Conservation (phyloP, 495 filamentous ascomycete species). For the Trypethelium eluteriae region DNA sequence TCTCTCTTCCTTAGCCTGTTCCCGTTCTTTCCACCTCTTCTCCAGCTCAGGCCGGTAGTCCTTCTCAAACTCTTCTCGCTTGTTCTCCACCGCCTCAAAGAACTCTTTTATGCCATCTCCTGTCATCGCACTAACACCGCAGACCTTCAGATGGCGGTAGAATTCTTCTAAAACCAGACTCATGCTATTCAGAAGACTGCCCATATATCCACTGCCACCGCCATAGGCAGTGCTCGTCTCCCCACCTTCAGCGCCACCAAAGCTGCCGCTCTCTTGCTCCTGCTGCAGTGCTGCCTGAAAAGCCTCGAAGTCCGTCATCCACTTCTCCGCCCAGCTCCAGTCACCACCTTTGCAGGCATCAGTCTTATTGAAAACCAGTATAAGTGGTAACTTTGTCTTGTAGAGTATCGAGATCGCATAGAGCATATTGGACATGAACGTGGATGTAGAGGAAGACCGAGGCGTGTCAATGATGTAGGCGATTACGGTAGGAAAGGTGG, state of each 20-base stretch:
- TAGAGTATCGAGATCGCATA: slow-evolving; percentile 97
- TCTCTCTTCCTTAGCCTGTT: slow-evolving; percentile 58
- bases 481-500: slow-evolving; percentile 88
- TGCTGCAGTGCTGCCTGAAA: slow-evolving; percentile 78
- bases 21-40: slow-evolving; percentile 62
- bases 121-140: slow-evolving; percentile 88
- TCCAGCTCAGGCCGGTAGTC: slow-evolving; percentile 93
- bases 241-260: slow-evolving; percentile 64
- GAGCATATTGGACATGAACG: slow-evolving; percentile 99
- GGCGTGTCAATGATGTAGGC: slow-evolving; percentile 98
- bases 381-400: slow-evolving; percentile 97
- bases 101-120: slow-evolving; percentile 88
- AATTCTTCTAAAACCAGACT: slow-evolving; percentile 96
- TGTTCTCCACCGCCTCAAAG: slow-evolving; percentile 77
- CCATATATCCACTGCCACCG: slow-evolving; percentile 89
- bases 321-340: slow-evolving; percentile 75
- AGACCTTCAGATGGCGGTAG: slow-evolving; percentile 83
- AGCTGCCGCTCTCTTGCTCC: slow-evolving; percentile 72
- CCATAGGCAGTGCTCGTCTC: slow-evolving; percentile 45
- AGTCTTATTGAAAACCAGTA: slow-evolving; percentile 97
- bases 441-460: slow-evolving; percentile 80
- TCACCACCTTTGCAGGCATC: slow-evolving; percentile 75
- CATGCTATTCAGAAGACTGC: slow-evolving; percentile 93
- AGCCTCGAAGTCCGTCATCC: slow-evolving; percentile 98
- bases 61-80: slow-evolving; percentile 78